Evolutionary conservation across 2,329 filamentous ascomycete species (phyloP).

Genomic region (Cercospora brassicicola): DNA sequence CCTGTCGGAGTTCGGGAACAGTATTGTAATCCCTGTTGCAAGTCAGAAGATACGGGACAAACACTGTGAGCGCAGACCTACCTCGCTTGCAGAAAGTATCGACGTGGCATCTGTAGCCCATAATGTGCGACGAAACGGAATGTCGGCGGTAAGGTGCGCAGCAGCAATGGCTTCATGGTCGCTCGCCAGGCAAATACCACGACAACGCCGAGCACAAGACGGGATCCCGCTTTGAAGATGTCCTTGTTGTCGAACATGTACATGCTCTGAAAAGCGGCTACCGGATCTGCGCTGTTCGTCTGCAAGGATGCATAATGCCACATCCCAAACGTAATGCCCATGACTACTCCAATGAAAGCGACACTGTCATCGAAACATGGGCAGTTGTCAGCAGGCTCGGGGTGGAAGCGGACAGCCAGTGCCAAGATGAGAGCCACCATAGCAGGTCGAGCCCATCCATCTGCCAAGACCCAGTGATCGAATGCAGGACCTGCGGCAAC

Average conservation of each 20-base stretch:
- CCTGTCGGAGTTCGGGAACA: constrained; percentile 69
- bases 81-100: constrained; percentile 88
- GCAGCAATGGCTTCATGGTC: constrained; percentile 78
- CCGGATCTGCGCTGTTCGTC: background rate
- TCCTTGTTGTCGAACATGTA: constrained; percentile 58
- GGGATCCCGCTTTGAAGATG: constrained; percentile 60
- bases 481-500: constrained; percentile 59
- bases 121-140: constrained; percentile 81
- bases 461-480: constrained; percentile 69
- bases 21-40: constrained; percentile 72
- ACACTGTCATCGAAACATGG: constrained; percentile 97
- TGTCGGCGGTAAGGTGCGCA: constrained; percentile 76
- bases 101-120: constrained; percentile 77
- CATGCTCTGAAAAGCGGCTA: constrained; percentile 20
- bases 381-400: constrained; percentile 93
- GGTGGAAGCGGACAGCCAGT: constrained; percentile 68
- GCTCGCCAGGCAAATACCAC: constrained; percentile 89
- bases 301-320: constrained; percentile 65
- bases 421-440: constrained; percentile 67
- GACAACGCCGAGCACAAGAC: constrained; percentile 76
- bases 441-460: constrained; percentile 64
- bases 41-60: background rate
- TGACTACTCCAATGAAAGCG: constrained; percentile 84
- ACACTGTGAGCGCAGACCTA: constrained; percentile 39
- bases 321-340: constrained; percentile 76